Conservation (phyloP, 345 rosid genomes). For the Aquilaria yunnanensis region DNA sequence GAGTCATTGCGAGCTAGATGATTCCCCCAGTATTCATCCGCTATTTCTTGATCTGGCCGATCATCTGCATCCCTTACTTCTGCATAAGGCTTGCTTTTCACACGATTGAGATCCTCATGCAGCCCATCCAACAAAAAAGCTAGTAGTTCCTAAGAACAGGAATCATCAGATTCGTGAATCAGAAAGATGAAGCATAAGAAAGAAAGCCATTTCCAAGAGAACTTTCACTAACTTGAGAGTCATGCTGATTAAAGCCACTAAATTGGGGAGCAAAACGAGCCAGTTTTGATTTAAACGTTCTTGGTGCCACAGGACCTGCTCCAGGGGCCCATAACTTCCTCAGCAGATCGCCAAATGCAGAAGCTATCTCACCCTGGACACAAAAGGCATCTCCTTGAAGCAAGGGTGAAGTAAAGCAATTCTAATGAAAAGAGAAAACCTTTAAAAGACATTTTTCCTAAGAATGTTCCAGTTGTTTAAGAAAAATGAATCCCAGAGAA, state of each 20-base stretch:
- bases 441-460: slow-evolving; percentile 10
- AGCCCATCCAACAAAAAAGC: slow-evolving; percentile 97
- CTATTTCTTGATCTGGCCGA: slow-evolving; percentile 77
- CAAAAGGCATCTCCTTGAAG: slow-evolving; percentile 10
- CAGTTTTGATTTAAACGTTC: slow-evolving; percentile 89
- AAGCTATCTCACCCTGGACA: slow-evolving; percentile 89
- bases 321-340: slow-evolving; percentile 96
- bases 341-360: slow-evolving; percentile 88
- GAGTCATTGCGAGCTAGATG: slow-evolving; percentile 93
- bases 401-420: background rate
- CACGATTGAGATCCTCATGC: slow-evolving; percentile 96
- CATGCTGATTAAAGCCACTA: slow-evolving; percentile 97
- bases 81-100: slow-evolving; percentile 78
- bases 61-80: slow-evolving; percentile 91
- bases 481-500: slow-evolving; percentile 8
- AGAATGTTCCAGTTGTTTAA: slow-evolving; percentile 1
- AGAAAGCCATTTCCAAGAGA: slow-evolving; percentile 15
- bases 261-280: slow-evolving; percentile 96
- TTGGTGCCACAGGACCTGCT: slow-evolving; percentile 77
- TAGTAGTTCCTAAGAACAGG: slow-evolving; percentile 67
- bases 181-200: slow-evolving; percentile 15
- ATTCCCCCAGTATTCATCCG: slow-evolving; percentile 92
- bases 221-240: slow-evolving; percentile 80
- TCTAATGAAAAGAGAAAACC: slow-evolving; percentile 11
- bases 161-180: slow-evolving; percentile 24